A percentile compares a stretch with the other conserved stretches of the same genome.
phyloP scores from a whole-genome alignment of 495 filamentous ascomycete genomes.

The Aeminium ludgeri region DNA sequence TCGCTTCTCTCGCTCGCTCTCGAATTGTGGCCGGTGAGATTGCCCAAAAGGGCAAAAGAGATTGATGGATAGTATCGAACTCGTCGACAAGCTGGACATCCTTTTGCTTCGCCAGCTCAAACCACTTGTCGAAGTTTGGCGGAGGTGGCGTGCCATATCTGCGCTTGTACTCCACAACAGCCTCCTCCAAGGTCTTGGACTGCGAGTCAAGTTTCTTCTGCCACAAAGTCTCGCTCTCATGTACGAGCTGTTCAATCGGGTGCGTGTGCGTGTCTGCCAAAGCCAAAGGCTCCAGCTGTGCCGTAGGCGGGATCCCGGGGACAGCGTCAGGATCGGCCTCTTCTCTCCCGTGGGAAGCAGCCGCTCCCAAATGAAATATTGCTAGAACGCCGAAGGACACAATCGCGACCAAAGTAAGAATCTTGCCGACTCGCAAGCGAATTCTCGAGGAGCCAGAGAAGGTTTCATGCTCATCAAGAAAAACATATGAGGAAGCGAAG shows the following conservation, averaged over 20 bases:
- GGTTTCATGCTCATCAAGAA: conserved; percentile 5
- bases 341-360: neutral
- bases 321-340: neutral
- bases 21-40: conserved; percentile 44
- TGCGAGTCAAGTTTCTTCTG: conserved; percentile 30
- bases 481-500: conserved; percentile 4
- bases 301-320: neutral
- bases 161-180: conserved; percentile 42
- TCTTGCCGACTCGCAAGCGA: conserved; percentile 3
- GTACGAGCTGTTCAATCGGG: conserved; percentile 37
- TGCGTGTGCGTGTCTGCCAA: conserved; percentile 24
- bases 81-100: conserved; percentile 55
- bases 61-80: conserved; percentile 54
- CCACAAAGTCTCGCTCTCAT: conserved; percentile 31
- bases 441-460: conserved; percentile 1
- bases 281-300: conserved; percentile 14
- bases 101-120: conserved; percentile 45
- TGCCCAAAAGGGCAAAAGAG: conserved; percentile 60
- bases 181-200: conserved; percentile 34
- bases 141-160: conserved; percentile 42
- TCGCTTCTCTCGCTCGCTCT: conserved; percentile 21
- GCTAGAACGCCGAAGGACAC: conserved; percentile 10
- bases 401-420: conserved; percentile 11
- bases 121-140: conserved; percentile 55
- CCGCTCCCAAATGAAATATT: neutral